Base-by-base conservation (phyloP, 371 early-diverging fungal species). In the Mycotypha africana region DNA sequence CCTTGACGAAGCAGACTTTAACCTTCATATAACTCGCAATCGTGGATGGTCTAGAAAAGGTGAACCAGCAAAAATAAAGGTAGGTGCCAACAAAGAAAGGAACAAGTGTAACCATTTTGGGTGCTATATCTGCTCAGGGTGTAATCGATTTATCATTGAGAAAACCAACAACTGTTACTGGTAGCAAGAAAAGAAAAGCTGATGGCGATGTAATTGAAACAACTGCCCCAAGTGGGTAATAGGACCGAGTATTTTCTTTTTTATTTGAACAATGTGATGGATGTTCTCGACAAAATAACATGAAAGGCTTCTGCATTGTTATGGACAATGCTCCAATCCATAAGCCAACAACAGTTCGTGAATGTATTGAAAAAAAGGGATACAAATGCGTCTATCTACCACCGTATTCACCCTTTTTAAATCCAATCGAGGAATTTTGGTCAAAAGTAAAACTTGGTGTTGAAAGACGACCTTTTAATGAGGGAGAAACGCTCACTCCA, bases 371-470 rank as follows among this genome's bases (percentile, higher is more conserved):
- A 33, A 40, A 28, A 25, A 14, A 42, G 20, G 35, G 48, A n/a
- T 40, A 48, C 19, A 48, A 33, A 16, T 37, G 26, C 25, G 35
- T 35, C 9, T 48, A 28, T 41, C 20, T 47, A 16, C 50, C 32
- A 32, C 50, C 43, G 11, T 49, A 42, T 22, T 49, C 50, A 33
- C 43, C 50, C 21, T 43, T 42, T 34, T 24, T 49, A 15, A 49
- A 49, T 31, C 50, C 50, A 19, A 43, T 49, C 21, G 50, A 49
- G 28, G 36, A 41, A 25, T 42, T 23, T 37, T 49, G 50, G 50
- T 42, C 50, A 19, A 49, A 49, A 25, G 25, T 41, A 20, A 48
- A 41, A 35, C 10, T 5, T 24, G 12, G 21, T 19, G 31, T 42
- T 17, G 41, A 34, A 48, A 40, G 49, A 48, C 25, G 28, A 20